Evolutionary conservation across 345 rosid species (phyloP).

Genomic region (Boechera stricta): DNA sequence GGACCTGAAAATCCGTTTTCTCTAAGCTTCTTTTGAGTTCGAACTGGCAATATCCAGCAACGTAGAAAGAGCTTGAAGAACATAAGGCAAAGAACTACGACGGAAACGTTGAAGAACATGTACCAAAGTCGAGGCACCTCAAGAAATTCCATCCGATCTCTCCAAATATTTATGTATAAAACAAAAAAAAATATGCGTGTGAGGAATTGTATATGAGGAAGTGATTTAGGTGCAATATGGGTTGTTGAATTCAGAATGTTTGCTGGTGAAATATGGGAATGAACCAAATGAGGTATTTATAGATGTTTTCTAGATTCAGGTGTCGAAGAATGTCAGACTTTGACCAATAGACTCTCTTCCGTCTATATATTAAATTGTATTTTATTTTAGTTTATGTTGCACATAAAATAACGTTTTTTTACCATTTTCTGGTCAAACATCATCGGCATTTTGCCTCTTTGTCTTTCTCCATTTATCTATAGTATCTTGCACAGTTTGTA

Average conservation of each 20-base stretch:
- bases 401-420: conserved; percentile 37
- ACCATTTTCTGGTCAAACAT: conserved; percentile 47
- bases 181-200: background rate
- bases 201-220: conserved; percentile 1
- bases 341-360: conserved; percentile 37
- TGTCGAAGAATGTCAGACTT: conserved; percentile 37
- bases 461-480: conserved; percentile 11
- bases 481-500: conserved; percentile 15
- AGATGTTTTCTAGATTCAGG: conserved; percentile 34
- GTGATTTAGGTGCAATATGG: conserved; percentile 27
- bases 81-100: conserved; percentile 40
- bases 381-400: conserved; percentile 9
- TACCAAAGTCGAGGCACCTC: conserved; percentile 23
- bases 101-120: conserved; percentile 29
- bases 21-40: conserved; percentile 58
- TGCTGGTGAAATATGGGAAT: conserved; percentile 33
- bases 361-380: conserved; percentile 12
- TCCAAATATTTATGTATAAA: conserved; percentile 1
- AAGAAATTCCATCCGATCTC: conserved; percentile 33
- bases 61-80: conserved; percentile 52
- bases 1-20: conserved; percentile 81
- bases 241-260: conserved; percentile 27
- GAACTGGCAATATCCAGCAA: conserved; percentile 69
- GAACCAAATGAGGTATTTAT: conserved; percentile 42
- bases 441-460: conserved; percentile 41